phyloP scores from a whole-genome alignment of 768 basidiomycete genomes.

The Auricularia sp. region DNA sequence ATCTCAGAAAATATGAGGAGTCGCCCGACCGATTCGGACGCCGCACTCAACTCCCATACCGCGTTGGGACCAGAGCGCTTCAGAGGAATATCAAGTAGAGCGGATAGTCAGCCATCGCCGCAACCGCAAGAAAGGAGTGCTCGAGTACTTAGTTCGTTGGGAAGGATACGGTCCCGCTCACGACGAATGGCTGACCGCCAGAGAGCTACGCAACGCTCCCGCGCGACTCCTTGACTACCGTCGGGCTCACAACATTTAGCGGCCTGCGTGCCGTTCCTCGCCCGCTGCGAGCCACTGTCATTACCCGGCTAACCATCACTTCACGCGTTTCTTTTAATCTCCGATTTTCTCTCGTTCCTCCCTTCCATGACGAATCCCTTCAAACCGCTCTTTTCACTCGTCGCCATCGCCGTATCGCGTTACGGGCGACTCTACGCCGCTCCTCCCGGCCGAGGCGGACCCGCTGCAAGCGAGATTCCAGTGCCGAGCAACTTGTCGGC shows the following conservation, averaged over 20 bases:
- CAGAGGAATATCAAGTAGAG: not conserved
- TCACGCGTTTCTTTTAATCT: no score
- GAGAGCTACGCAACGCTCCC: slow-evolving; percentile 16
- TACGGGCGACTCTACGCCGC: no score
- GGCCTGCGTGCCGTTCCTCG: no score
- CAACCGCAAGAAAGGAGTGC: slow-evolving; percentile 2
- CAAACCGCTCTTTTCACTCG: no score
- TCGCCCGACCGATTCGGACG: slow-evolving; percentile 12
- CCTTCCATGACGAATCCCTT: no score
- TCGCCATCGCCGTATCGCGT: no score
- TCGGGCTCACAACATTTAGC: not conserved
- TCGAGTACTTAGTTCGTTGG: slow-evolving; percentile 16
- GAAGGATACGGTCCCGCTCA: slow-evolving; percentile 15
- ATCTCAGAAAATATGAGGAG: slow-evolving; percentile 14
- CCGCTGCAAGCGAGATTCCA: no score
- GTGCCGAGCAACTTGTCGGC: no score
- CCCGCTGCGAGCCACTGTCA: no score
- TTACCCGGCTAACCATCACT: not conserved
- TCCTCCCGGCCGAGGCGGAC: no score
- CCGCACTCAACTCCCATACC: slow-evolving; percentile 14
- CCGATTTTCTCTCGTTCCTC: no score
- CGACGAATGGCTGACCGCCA: slow-evolving; percentile 18
- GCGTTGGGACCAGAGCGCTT: not conserved
- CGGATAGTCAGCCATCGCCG: not conserved
- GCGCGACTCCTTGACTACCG: not conserved